Base-by-base conservation (phyloP, 106 monocot species). In the Narthecium ossifragum region DNA sequence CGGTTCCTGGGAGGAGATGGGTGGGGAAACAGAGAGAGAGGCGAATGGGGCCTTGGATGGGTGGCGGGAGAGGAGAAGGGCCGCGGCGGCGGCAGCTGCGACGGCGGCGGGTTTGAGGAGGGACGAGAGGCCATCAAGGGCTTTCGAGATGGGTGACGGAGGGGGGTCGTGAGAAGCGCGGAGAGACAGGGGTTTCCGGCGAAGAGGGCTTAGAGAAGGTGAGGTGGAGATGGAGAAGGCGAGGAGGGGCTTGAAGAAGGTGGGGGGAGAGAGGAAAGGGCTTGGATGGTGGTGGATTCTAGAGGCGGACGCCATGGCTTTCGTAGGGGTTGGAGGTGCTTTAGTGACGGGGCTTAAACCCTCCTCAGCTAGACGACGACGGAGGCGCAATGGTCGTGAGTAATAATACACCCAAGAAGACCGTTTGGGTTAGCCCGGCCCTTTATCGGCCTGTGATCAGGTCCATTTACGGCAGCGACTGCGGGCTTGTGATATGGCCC, bases 61-160 rank as follows among this genome's bases (percentile, higher is more conserved):
- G 26, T 41, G 65, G 58, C 59, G 72, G 51, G 71, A 48, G 55
- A 54, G 39, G 26, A 66, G 45, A 38, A 62, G 57, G 59, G 65
- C 63, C 20, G 59, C 31, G 45, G 73, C 65, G 41, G 69, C 49
- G 26, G 53, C 59, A 40, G 63, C 68, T 15, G 38, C 57, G 45
- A 73, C 64, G 26, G 70, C 58, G 50, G 85, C 37, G 50, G 83
- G 66, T 11, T 33, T 69, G 43, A 76, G 49, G 40, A 69, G 43
- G 54, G 72, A 61, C 52, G 40, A 17, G 62, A 78, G 22, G 41
- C 57, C 33, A 17, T 31, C 5, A 18, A 14, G 34, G 46, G 53
- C 26, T 31, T 36, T 52, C 41, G 53, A 32, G 25, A 57, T n/a
- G 26, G 49, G 54, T 12, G 14, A 28, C 2, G 10, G 30, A 13